Percentiles rank a stretch among this genome's conserved stretches.
Evolutionary conservation across 2,329 filamentous ascomycete genomes (phyloP).

Genomic region (Ascochyta rabiei): DNA sequence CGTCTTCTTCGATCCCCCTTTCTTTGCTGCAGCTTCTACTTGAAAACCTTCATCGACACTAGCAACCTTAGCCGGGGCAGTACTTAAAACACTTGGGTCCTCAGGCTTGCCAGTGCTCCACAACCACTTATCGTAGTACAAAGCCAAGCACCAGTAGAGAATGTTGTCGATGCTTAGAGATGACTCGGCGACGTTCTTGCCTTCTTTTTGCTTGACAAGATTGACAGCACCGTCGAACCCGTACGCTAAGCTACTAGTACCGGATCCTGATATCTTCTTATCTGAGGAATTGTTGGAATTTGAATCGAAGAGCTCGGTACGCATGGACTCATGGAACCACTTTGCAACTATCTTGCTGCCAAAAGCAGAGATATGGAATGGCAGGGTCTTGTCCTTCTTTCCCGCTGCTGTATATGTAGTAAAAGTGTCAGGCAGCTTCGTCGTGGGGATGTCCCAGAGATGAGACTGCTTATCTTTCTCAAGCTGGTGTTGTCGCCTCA

Average conservation of each 20-base stretch:
- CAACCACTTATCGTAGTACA: conserved; percentile 16
- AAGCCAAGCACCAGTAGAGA: conserved; percentile 16
- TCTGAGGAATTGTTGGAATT: conserved; percentile 7
- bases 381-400: conserved; percentile 10
- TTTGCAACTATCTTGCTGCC: conserved; percentile 15
- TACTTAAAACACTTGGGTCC: neutral
- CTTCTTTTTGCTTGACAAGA: conserved; percentile 13
- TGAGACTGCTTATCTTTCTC: conserved; percentile 18
- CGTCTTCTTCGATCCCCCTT: conserved; percentile 5
- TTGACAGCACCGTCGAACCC: conserved; percentile 9
- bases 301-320: conserved; percentile 13
- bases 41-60: neutral
- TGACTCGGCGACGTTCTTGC: conserved; percentile 7
- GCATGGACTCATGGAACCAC: conserved; percentile 20
- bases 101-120: conserved; percentile 20
- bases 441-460: conserved; percentile 15
- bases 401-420: conserved; percentile 7
- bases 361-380: conserved; percentile 18
- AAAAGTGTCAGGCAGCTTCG: conserved; percentile 13
- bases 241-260: conserved; percentile 1
- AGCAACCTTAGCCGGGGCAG: neutral
- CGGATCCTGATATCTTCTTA: conserved; percentile 6
- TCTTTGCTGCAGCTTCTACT: conserved; percentile 6
- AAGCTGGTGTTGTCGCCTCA: conserved; percentile 9
- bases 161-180: conserved; percentile 18